Conservation (phyloP, 2,329 filamentous ascomycete species). For the Aspergillus costaricaensis region DNA sequence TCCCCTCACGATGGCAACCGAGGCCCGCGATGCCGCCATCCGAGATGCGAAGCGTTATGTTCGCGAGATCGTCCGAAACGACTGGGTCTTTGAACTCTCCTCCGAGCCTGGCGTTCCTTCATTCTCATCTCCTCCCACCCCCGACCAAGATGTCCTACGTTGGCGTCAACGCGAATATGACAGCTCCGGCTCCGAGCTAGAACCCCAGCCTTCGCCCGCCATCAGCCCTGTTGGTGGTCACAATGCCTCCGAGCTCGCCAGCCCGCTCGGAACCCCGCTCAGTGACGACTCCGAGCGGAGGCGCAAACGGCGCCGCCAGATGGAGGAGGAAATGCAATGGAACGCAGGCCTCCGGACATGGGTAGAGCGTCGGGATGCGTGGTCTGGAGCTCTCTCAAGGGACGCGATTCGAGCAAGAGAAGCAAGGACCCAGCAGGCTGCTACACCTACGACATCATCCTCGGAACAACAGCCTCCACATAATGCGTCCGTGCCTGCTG, state of each 20-base stretch:
- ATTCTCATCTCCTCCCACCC: slow-evolving; percentile 23
- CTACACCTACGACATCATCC: slow-evolving; percentile 1
- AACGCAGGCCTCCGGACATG: slow-evolving; percentile 84
- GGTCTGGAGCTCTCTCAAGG: slow-evolving; percentile 69
- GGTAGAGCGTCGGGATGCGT: slow-evolving; percentile 73
- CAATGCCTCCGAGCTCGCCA: slow-evolving; percentile 12
- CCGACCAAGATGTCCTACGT: slow-evolving; percentile 32
- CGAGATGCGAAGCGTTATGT: slow-evolving; percentile 45
- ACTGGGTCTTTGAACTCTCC: slow-evolving; percentile 43
- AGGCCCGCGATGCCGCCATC: slow-evolving; percentile 42
- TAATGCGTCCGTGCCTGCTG: neutral
- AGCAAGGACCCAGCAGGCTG: slow-evolving; percentile 12
- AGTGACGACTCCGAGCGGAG: slow-evolving; percentile 54
- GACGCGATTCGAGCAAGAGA: slow-evolving; percentile 28
- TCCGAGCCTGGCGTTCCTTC: slow-evolving; percentile 21
- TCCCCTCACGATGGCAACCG: slow-evolving; percentile 20
- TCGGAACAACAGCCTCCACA: neutral
- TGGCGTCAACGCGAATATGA: slow-evolving; percentile 43
- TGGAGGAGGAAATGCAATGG: slow-evolving; percentile 69
- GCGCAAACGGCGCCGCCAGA: slow-evolving; percentile 58
- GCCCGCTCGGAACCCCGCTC: slow-evolving; percentile 34
- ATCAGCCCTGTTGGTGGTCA: neutral
- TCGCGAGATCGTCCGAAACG: slow-evolving; percentile 43
- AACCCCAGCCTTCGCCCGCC: slow-evolving; percentile 25
- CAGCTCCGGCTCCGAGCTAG: slow-evolving; percentile 40